A percentile compares a stretch with the other conserved stretches of the same genome.
phyloP scores from a whole-genome alignment of 768 basidiomycete species.

The Rhizopogon rudus region DNA sequence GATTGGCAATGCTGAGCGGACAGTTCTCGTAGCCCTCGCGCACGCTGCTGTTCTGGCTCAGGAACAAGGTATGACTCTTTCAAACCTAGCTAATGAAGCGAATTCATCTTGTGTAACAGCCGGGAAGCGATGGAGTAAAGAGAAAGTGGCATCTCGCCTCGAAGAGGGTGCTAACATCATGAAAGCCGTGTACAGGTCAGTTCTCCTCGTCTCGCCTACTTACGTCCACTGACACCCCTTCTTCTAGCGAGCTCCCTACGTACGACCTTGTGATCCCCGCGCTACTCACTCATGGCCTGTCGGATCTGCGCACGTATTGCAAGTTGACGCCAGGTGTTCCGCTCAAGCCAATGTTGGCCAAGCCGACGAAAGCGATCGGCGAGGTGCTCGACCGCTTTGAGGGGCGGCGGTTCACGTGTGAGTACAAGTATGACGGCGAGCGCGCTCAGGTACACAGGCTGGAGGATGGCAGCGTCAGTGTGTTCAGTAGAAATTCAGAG shows the following conservation, averaged over 20 bases:
- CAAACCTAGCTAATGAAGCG: neutral
- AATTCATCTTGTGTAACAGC: constrained; percentile 33
- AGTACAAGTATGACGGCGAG: constrained; percentile 99
- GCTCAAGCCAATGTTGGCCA: constrained; percentile 97
- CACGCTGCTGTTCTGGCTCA: constrained; percentile 83
- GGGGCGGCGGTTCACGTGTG: constrained; percentile 92
- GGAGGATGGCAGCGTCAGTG: constrained; percentile 75
- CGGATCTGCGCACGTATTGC: constrained; percentile 65
- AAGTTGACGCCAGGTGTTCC: constrained; percentile 95
- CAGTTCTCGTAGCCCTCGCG: constrained; percentile 91
- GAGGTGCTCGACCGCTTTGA: constrained; percentile 98
- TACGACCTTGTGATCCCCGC: constrained; percentile 94
- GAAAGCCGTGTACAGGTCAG: constrained; percentile 90
- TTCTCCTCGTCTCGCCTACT: constrained; percentile 1
- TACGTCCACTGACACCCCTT: constrained; percentile 1
- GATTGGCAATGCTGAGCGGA: constrained; percentile 95
- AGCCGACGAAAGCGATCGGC: constrained; percentile 97
- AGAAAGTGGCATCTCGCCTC: constrained; percentile 64
- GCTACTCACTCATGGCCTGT: constrained; percentile 73
- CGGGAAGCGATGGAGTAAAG: constrained; percentile 68
- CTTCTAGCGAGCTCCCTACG: constrained; percentile 77
- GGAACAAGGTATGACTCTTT: constrained; percentile 44
- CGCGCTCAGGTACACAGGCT: constrained; percentile 92
- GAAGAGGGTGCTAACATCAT: constrained; percentile 75
- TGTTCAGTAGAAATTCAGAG: constrained; percentile 97